These are phyloP conservation scores for Paraglomus occultum DNA, from an alignment of 192 early-diverging fungal species.

Conservation along the genomic window DNA sequence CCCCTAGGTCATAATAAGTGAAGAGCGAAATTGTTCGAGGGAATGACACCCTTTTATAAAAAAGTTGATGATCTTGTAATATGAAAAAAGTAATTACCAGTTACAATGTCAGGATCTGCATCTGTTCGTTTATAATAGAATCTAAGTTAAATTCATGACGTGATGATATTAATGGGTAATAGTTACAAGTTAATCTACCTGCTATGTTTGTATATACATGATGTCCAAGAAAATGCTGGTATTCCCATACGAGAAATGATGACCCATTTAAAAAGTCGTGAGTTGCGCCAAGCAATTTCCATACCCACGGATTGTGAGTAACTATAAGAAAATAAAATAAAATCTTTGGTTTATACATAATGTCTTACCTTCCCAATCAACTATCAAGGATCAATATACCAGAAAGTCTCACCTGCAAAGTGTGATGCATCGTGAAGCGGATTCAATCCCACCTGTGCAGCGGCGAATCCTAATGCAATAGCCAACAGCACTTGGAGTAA, in stretches of 20 bases:
- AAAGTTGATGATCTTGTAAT: not conserved
- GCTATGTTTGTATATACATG: constrained; percentile 61
- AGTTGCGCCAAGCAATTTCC: constrained; percentile 52
- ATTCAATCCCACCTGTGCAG: constrained; percentile 52
- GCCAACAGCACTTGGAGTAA: constrained; percentile 47
- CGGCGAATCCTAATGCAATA: constrained; percentile 47
- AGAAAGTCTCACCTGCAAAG: constrained; percentile 39
- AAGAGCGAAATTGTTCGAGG: not conserved
- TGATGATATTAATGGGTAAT: not conserved
- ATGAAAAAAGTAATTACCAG: constrained; percentile 29
- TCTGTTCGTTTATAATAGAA: not conserved
- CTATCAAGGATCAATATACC: not conserved
- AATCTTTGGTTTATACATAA: not conserved
- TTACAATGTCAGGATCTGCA: constrained; percentile 54
- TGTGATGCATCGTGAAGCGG: constrained; percentile 59
- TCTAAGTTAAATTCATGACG: not conserved
- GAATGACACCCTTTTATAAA: not conserved
- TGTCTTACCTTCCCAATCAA: not conserved
- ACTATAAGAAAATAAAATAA: constrained; percentile 24
- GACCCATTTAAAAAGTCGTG: constrained; percentile 61
- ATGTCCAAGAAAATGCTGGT: constrained; percentile 58
- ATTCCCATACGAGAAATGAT: constrained; percentile 55
- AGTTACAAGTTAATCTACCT: constrained; percentile 4
- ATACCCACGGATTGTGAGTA: constrained; percentile 51
- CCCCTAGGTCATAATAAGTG: constrained; percentile 15